Evolutionary conservation across 1,139 yeast species (phyloP), one percentile per base, ranked within the genome.

Genomic region (Sugiyamaella castrensis): DNA sequence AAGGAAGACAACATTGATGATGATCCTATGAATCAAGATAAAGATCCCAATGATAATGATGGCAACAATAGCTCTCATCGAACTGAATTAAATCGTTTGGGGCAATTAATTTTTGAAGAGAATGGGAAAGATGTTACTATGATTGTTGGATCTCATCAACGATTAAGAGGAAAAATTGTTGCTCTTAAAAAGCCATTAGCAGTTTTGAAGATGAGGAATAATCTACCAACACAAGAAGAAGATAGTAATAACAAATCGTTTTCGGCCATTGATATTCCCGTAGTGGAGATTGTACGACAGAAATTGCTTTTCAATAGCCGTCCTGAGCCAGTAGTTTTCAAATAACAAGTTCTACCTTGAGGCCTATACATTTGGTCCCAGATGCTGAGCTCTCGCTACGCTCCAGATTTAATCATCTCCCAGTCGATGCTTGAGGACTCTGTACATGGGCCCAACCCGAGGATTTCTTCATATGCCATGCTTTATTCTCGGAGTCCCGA

Each of bases 171-270:
- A 28, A 61, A 58, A 37, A 48, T 70, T 8, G 61, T 57, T 39
- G 62, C 66, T 37, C 57, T 70, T 39, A 55, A 58, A 28, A 56
- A 57, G 19, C 74, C 74, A 19, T 41, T 70, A 37, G 73, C 73
- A 1, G 52, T 67, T 2, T 35, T 67, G 30, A 51, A 58, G 37
- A 52, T 57, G 55, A 51, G 48, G 6, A 53, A 42, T 4, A 43
- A 5, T 19, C 3, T 19, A 3, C 24, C 3, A 4, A 3, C 3
- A 19, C 3, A 3, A 19, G 5, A 46, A 1, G 50, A 48, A 13
- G 31, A 35, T 15, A 34, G 45, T 19, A 35, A 29, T n/a, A 30
- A 4, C 35, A 6, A 11, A 13, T 48, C 54, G 9, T 48, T 50
- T 7, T 47, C 55, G 1, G 47, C 54, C 1, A 53, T 56, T 13